Conservation (phyloP, 345 rosid species). For the Citropsis articulata region DNA sequence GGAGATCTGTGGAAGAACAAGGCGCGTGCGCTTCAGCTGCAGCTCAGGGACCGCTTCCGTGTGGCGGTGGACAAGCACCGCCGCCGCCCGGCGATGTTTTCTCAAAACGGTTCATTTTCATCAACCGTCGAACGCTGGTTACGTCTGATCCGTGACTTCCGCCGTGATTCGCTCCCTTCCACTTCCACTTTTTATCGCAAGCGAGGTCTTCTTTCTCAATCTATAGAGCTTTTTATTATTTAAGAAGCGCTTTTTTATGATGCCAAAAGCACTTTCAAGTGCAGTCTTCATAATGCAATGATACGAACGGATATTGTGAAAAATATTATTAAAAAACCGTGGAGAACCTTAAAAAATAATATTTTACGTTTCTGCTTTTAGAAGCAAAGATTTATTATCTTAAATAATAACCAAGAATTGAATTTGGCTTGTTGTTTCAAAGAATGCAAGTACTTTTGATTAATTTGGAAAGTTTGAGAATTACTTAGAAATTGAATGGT, state of each 20-base stretch:
- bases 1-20: conserved; percentile 84
- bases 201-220: conserved; percentile 45
- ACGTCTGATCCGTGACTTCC: conserved; percentile 65
- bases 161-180: conserved; percentile 76
- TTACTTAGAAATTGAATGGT: background rate
- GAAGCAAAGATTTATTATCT: background rate
- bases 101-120: conserved; percentile 55
- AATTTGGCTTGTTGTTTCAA: background rate
- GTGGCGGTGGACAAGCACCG: conserved; percentile 64
- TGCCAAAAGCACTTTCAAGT: background rate
- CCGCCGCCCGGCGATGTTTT: conserved; percentile 34
- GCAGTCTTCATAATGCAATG: background rate
- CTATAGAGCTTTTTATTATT: background rate
- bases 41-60: conserved; percentile 69
- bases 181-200: conserved; percentile 68
- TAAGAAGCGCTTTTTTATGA: background rate
- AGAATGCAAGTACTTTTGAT: background rate
- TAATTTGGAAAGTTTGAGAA: background rate
- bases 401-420: background rate
- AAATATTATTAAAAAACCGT: background rate
- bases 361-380: background rate
- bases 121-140: conserved; percentile 60
- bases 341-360: background rate
- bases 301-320: background rate
- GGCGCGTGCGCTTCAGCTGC: conserved; percentile 59